Conservation (phyloP, 2,329 filamentous ascomycete genomes). For the Colletotrichum sp. region DNA sequence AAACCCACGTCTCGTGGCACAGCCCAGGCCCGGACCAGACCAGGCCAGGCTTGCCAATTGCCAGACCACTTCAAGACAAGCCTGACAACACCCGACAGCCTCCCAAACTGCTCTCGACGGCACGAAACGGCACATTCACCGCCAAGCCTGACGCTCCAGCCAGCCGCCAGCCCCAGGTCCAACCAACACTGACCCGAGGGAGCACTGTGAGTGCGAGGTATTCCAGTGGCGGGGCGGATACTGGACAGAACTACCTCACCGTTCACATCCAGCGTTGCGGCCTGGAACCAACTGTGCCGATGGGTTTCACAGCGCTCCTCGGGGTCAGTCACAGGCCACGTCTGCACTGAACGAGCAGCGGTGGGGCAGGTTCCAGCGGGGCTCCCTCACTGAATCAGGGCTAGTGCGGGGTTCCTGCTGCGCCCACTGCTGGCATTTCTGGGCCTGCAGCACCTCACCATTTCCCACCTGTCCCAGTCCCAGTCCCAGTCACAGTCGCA, state of each 20-base stretch:
- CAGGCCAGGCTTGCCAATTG: conserved; percentile 6
- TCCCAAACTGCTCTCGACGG: neutral
- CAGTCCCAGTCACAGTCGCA: neutral
- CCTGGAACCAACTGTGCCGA: conserved; percentile 10
- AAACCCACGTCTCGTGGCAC: neutral
- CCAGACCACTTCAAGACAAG: conserved; percentile 1
- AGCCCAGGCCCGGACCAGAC: neutral
- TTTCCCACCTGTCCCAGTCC: neutral
- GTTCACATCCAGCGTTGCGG: neutral
- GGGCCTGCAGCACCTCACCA: neutral
- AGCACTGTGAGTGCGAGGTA: no score
- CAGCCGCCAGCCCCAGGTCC: neutral
- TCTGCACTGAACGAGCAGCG: neutral
- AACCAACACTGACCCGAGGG: no score
- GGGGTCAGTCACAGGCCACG: conserved; percentile 4
- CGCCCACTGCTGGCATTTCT: conserved; percentile 15
- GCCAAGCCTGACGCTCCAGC: conserved; percentile 4
- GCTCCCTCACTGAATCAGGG: conserved; percentile 14
- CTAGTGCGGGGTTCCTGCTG: conserved; percentile 22
- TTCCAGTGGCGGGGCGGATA: neutral
- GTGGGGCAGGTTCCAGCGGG: conserved; percentile 3
- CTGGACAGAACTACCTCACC: neutral
- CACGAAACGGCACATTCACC: neutral
- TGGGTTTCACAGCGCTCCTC: conserved; percentile 10
- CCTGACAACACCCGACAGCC: neutral